These are phyloP conservation scores for Harringtonia aguacate DNA, from an alignment of 2,329 filamentous ascomycete genomes.

Conservation along the genomic window DNA sequence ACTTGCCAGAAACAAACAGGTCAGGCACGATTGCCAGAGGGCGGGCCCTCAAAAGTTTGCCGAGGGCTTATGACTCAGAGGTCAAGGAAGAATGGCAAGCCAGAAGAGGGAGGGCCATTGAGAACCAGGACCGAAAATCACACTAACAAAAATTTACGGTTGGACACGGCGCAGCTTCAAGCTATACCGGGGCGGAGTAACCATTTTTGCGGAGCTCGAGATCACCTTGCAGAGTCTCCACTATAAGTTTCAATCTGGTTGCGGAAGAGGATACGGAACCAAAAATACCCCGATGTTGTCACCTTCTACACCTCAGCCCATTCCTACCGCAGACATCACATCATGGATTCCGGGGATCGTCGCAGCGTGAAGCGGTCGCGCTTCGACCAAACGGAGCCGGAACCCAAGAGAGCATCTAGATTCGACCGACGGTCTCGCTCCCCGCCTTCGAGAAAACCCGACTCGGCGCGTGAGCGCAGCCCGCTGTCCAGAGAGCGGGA, in stretches of 20 bases:
- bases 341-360: constrained; percentile 70
- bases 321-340: not conserved
- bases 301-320: not conserved
- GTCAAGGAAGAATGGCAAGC: too few relatives aligned
- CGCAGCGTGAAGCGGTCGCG: constrained; percentile 72
- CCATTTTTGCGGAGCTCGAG: not conserved
- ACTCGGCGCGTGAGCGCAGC: constrained; percentile 69
- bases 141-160: not conserved
- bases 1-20: too few relatives aligned
- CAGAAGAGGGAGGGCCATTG: too few relatives aligned
- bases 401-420: constrained; percentile 64
- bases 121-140: too few relatives aligned
- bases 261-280: not conserved
- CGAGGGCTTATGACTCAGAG: too few relatives aligned
- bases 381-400: constrained; percentile 85
- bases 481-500: constrained; percentile 45
- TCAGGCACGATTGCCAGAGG: too few relatives aligned
- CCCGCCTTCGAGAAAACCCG: constrained; percentile 55
- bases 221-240: not conserved
- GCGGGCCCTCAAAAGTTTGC: too few relatives aligned
- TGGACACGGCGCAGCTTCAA: not conserved
- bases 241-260: not conserved
- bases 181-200: not conserved
- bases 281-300: too few relatives aligned
- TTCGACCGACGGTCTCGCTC: constrained; percentile 91